Conservation (phyloP, 1,139 yeast genomes). For the Kodamaea suecica region DNA sequence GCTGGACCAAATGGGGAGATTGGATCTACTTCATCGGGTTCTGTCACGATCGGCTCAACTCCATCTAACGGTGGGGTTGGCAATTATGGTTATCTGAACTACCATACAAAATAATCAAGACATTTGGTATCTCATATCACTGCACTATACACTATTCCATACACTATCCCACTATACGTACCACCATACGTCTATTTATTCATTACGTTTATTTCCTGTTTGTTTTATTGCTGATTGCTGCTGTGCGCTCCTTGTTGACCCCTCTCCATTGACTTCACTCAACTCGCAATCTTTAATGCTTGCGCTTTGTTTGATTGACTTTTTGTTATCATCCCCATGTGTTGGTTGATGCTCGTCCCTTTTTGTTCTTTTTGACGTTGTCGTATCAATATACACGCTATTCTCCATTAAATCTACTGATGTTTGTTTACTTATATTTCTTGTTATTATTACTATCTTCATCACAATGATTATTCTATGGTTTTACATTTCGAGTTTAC, state of each 20-base stretch:
- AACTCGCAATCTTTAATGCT: too few species aligned
- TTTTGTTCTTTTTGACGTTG: too few species aligned
- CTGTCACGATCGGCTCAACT: constrained; percentile 7
- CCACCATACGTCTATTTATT: not conserved
- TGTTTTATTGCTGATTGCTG: constrained; percentile 1
- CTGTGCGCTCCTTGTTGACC: too few species aligned
- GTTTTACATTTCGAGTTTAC: too few species aligned
- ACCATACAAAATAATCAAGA: constrained; percentile 27
- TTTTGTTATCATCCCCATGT: too few species aligned
- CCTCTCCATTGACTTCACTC: too few species aligned
- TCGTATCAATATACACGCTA: too few species aligned
- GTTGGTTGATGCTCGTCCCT: too few species aligned
- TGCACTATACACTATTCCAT: too few species aligned
- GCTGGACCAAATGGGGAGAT: not conserved
- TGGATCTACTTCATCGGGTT: constrained; percentile 1
- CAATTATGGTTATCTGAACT: constrained; percentile 37
- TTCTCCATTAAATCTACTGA: too few species aligned
- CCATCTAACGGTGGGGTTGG: constrained; percentile 25
- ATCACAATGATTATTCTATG: constrained; percentile 1
- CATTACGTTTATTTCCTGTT: constrained; percentile 2
- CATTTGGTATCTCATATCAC: too few species aligned
- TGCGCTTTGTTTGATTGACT: too few species aligned
- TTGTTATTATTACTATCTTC: constrained; percentile 2
- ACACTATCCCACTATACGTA: constrained; percentile 3
- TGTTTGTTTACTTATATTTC: not conserved